Conservation (phyloP, 257 asterid genomes). For the Solanum gandarillasii region DNA sequence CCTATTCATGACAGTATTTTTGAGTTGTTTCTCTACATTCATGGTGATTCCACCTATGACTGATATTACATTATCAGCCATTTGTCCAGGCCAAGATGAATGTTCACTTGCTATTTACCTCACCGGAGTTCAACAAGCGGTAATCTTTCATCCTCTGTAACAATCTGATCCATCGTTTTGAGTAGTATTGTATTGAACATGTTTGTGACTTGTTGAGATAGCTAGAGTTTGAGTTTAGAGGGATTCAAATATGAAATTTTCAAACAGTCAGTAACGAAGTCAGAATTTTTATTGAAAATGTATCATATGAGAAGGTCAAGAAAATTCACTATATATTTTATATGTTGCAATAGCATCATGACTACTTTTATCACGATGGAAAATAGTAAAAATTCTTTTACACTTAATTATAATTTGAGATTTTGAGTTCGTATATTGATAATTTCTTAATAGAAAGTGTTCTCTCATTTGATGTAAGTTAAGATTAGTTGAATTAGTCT, state of each 20-base stretch:
- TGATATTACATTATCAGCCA: slow-evolving; percentile 73
- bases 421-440: background rate
- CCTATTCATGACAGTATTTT: slow-evolving; percentile 81
- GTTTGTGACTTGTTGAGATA: background rate
- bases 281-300: background rate
- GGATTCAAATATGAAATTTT: background rate
- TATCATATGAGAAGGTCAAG: background rate
- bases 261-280: background rate
- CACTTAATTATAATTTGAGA: background rate
- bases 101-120: slow-evolving; percentile 85
- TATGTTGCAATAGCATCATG: background rate
- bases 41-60: slow-evolving; percentile 90
- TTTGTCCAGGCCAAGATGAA: slow-evolving; percentile 71
- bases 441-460: background rate
- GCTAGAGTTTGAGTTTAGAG: background rate
- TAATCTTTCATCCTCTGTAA: slow-evolving; percentile 2
- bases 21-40: slow-evolving; percentile 56
- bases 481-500: background rate
- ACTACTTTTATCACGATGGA: background rate
- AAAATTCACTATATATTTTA: background rate
- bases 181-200: background rate
- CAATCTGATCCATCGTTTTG: background rate
- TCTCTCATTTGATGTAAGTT: background rate
- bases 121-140: slow-evolving; percentile 83
- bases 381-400: background rate